Percentiles rank a stretch among this genome's conserved stretches.
Conservation (phyloP, 176 grass and related monocot species). For the Carex scoparia region DNA sequence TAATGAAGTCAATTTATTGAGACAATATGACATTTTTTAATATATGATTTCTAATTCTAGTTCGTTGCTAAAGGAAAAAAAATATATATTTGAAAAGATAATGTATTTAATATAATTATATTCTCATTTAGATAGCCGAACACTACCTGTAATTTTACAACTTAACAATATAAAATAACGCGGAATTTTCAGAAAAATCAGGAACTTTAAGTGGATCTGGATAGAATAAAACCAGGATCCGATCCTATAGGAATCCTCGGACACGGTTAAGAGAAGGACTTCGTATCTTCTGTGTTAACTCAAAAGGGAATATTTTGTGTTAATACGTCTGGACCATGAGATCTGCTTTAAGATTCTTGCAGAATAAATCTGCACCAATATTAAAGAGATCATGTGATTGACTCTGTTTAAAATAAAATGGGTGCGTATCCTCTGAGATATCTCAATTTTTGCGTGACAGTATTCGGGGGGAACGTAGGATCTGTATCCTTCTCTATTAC, state of each 20-base stretch:
- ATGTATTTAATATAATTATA: background rate
- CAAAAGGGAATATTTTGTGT: too few relatives aligned
- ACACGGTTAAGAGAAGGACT: background rate
- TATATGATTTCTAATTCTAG: background rate
- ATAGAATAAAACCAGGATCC: background rate
- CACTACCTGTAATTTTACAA: background rate
- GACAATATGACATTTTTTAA: background rate
- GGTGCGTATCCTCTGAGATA: too few relatives aligned
- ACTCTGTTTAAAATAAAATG: too few relatives aligned
- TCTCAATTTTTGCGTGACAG: too few relatives aligned
- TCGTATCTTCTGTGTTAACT: too few relatives aligned
- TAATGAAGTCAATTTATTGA: background rate
- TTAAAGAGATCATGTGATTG: too few relatives aligned
- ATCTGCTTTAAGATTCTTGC: too few relatives aligned
- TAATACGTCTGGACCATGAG: too few relatives aligned
- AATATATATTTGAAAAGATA: background rate
- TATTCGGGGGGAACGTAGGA: too few relatives aligned
- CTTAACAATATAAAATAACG: background rate
- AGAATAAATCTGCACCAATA: too few relatives aligned
- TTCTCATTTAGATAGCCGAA: background rate
- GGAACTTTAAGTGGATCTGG: background rate
- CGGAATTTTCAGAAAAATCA: background rate
- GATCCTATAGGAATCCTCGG: background rate
- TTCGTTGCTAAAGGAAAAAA: background rate
- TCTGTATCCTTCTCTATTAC: too few relatives aligned